phyloP scores from a whole-genome alignment of 2,329 filamentous ascomycete genomes.

The Parastagonospora nodorum region DNA sequence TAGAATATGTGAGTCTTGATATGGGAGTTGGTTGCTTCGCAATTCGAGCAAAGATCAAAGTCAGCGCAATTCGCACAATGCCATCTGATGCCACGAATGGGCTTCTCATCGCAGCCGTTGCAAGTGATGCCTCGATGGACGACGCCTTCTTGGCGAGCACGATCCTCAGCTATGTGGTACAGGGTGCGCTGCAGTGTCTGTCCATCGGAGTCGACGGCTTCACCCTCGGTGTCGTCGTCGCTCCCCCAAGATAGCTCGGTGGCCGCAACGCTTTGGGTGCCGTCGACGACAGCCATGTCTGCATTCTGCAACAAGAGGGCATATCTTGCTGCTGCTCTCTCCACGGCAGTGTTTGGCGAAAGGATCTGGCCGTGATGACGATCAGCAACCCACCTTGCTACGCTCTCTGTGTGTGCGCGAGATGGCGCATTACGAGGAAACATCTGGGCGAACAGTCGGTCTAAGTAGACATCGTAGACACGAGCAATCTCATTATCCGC shows the following conservation, averaged over 20 bases:
- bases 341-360: conserved; percentile 17
- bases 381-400: conserved; percentile 21
- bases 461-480: conserved; percentile 38
- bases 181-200: conserved; percentile 84
- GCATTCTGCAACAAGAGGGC: conserved; percentile 5
- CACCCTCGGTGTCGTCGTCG: conserved; percentile 48
- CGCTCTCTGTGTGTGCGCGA: conserved; percentile 20
- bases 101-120: conserved; percentile 83
- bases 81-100: conserved; percentile 91
- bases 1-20: conserved; percentile 94
- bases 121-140: conserved; percentile 92
- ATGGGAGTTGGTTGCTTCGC: conserved; percentile 77
- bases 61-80: conserved; percentile 95
- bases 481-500: conserved; percentile 26
- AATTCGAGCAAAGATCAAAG: conserved; percentile 93
- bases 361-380: conserved; percentile 10
- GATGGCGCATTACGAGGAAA: conserved; percentile 27
- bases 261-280: conserved; percentile 37
- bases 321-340: conserved; percentile 30
- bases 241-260: conserved; percentile 38
- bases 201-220: conserved; percentile 55
- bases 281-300: conserved; percentile 15
- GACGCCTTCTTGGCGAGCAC: conserved; percentile 75
- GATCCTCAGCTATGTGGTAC: conserved; percentile 92
- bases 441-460: conserved; percentile 29